A percentile compares a stretch with the other conserved stretches of the same genome.
Conservation (phyloP, 2,329 filamentous ascomycete species). For the Hymenoscyphus occultus region DNA sequence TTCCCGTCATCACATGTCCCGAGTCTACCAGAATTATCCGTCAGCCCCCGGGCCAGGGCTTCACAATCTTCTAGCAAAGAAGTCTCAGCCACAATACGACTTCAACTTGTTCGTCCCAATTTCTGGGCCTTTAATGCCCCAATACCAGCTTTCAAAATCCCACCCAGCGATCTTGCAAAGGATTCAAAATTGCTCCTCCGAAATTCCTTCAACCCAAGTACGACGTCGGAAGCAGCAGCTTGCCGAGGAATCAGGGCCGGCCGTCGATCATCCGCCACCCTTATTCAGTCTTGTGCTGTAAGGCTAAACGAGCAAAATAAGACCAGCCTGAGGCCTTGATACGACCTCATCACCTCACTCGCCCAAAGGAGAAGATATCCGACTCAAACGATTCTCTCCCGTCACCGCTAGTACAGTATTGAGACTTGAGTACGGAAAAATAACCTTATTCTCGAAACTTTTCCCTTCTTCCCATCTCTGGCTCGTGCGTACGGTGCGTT, state of each 20-base stretch:
- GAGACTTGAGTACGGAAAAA: not conserved
- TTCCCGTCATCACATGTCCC: not conserved
- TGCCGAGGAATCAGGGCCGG: not conserved
- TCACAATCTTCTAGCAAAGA: not conserved
- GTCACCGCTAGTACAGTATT: not conserved
- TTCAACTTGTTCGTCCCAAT: not conserved
- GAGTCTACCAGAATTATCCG: not conserved
- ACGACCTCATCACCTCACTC: not conserved
- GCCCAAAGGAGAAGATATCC: not conserved
- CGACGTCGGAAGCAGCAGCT: not conserved
- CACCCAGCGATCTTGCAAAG: slow-evolving; percentile 5
- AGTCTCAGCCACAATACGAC: slow-evolving; percentile 1
- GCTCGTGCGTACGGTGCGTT: not conserved
- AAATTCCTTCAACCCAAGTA: slow-evolving; percentile 8
- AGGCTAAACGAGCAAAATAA: not conserved
- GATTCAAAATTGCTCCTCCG: slow-evolving; percentile 1
- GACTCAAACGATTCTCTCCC: not conserved
- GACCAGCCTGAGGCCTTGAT: not conserved
- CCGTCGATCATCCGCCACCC: slow-evolving; percentile 10
- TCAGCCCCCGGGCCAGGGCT: not conserved
- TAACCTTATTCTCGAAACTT: slow-evolving; percentile 15
- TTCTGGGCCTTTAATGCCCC: not conserved
- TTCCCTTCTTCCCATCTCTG: slow-evolving; percentile 4
- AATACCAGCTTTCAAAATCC: slow-evolving; percentile 1
- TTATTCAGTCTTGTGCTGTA: not conserved